phyloP scores from a whole-genome alignment of 2,329 filamentous ascomycete genomes.

The Sphaerulina populicola region DNA sequence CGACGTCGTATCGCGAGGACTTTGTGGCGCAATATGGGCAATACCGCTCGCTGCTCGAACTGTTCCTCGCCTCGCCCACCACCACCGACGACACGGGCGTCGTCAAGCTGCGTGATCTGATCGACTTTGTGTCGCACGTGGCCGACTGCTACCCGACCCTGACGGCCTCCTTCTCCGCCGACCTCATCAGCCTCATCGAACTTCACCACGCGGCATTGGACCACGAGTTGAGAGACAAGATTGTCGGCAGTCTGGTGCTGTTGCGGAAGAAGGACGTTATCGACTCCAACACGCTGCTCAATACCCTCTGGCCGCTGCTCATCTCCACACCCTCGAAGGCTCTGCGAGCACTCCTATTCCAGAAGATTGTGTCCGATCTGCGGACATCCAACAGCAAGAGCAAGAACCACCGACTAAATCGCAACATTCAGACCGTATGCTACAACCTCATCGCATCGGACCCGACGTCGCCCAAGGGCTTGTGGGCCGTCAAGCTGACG shows the following conservation, averaged over 20 bases:
- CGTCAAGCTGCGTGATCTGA: conserved; percentile 78
- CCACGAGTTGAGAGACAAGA: conserved; percentile 80
- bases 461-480: conserved; percentile 69
- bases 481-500: conserved; percentile 95
- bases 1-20: conserved; percentile 82
- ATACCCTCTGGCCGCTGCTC: conserved; percentile 88
- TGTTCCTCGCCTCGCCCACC: conserved; percentile 77
- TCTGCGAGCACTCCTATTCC: conserved; percentile 71
- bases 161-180: conserved; percentile 66
- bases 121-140: conserved; percentile 89
- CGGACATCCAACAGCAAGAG: conserved; percentile 77
- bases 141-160: conserved; percentile 85
- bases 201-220: conserved; percentile 77
- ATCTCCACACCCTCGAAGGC: conserved; percentile 88
- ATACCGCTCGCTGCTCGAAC: conserved; percentile 82
- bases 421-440: conserved; percentile 83
- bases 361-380: conserved; percentile 86
- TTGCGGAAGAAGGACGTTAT: conserved; percentile 86
- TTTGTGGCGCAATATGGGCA: conserved; percentile 82
- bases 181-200: conserved; percentile 71
- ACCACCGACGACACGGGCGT: conserved; percentile 69
- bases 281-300: conserved; percentile 72
- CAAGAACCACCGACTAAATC: conserved; percentile 86
- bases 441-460: conserved; percentile 88
- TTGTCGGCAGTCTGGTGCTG: conserved; percentile 81